phyloP scores from a whole-genome alignment of 345 rosid species.

The Arabis alpina region DNA sequence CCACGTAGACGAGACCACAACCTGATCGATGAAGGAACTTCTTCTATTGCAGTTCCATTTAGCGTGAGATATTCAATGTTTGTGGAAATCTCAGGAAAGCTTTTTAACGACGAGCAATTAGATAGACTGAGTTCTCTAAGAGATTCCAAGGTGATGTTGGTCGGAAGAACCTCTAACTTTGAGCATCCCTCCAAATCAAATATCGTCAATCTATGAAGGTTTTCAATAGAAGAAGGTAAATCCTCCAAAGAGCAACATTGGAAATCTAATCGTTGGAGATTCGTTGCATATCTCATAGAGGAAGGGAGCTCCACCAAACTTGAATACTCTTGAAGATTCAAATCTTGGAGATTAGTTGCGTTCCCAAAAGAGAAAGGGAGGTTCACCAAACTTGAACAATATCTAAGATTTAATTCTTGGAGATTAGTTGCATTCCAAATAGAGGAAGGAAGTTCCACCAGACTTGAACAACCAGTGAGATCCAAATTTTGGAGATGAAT shows the following conservation, averaged over 20 bases:
- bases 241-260: too few relatives aligned
- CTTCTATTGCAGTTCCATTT: not conserved
- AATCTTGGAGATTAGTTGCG: not conserved
- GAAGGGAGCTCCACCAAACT: not conserved
- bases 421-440: not conserved
- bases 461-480: not conserved
- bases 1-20: slow-evolving; percentile 3
- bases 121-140: not conserved
- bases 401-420: too few relatives aligned
- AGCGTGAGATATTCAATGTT: not conserved
- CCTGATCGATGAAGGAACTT: slow-evolving; percentile 15
- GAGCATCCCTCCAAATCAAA: not conserved
- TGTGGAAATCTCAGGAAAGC: slow-evolving; percentile 25
- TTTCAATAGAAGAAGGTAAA: not conserved
- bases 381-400: not conserved
- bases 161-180: slow-evolving; percentile 7
- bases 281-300: too few relatives aligned
- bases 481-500: not conserved
- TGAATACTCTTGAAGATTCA: not conserved
- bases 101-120: not conserved
- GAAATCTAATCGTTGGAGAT: too few relatives aligned
- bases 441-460: not conserved
- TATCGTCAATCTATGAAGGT: not conserved
- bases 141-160: slow-evolving; percentile 1
- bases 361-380: not conserved